Evolutionary conservation across 805 yeast species (phyloP).

Genomic region (Saturnispora hagleri): DNA sequence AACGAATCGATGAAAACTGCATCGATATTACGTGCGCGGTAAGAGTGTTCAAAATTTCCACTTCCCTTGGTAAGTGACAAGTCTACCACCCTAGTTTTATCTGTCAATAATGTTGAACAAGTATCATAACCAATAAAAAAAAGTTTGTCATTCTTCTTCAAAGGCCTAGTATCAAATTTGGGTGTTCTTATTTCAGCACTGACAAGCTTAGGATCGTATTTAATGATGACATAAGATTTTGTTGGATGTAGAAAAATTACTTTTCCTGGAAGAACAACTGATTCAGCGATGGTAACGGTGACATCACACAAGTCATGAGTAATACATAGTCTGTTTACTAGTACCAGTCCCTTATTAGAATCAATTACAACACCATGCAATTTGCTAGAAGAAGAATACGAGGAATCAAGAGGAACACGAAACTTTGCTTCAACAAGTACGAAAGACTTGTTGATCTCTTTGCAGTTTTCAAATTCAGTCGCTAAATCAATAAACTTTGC

Average conservation of each 20-base stretch:
- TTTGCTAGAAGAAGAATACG: constrained; percentile 47
- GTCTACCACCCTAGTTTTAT: no score
- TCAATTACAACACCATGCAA: constrained; percentile 79
- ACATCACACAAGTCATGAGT: constrained; percentile 81
- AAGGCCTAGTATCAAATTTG: constrained; percentile 41
- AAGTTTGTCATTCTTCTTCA: constrained; percentile 66
- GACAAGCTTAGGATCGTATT: constrained; percentile 71
- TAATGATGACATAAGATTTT: constrained; percentile 72
- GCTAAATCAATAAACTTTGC: constrained; percentile 70
- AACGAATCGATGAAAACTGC: constrained; percentile 67
- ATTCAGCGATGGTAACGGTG: constrained; percentile 73
- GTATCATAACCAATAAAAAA: constrained; percentile 68
- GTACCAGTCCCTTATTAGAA: constrained; percentile 66
- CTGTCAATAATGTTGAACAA: no score
- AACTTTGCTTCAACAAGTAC: constrained; percentile 58
- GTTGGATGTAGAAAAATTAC: constrained; percentile 83
- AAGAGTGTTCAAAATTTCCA: constrained; percentile 63
- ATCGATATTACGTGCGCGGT: constrained; percentile 77
- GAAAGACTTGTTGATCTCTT: constrained; percentile 46
- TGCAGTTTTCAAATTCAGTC: constrained; percentile 36
- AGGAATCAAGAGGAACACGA: constrained; percentile 71
- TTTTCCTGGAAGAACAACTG: constrained; percentile 68
- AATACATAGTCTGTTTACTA: constrained; percentile 67
- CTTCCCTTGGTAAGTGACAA: constrained; percentile 23
- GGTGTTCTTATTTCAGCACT: constrained; percentile 67